These are phyloP conservation scores for Marsdenia floribunda DNA, from an alignment of 257 asterid species.

Conservation along the genomic window DNA sequence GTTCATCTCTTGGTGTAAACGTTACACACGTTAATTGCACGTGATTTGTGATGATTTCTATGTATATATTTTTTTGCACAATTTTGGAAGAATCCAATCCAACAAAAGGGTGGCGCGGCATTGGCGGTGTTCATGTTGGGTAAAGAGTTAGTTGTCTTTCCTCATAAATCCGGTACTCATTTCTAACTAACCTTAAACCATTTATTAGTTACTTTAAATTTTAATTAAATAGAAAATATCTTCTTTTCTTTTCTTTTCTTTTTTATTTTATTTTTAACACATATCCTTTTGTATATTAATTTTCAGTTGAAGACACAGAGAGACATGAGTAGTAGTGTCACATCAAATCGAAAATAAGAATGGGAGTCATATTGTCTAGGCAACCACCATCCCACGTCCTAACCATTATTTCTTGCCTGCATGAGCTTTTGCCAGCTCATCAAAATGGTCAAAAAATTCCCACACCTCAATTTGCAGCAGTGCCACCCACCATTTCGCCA, in stretches of 20 bases:
- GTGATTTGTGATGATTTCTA: conserved; percentile 12
- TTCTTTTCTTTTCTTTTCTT: no score
- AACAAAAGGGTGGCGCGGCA: neutral
- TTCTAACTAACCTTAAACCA: no score
- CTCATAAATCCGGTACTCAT: neutral
- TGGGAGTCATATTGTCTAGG: neutral
- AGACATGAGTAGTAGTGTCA: neutral
- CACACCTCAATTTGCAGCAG: conserved; percentile 1
- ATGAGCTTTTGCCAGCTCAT: conserved; percentile 31
- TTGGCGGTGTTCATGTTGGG: conserved; percentile 7
- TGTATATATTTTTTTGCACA: neutral
- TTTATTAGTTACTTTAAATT: no score
- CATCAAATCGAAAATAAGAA: neutral
- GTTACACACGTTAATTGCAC: conserved; percentile 16
- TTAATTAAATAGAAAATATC: no score
- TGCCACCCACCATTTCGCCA: conserved; percentile 4
- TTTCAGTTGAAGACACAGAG: neutral
- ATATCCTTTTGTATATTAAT: no score
- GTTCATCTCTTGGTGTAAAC: neutral
- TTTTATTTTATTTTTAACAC: no score
- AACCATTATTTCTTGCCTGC: conserved; percentile 48
- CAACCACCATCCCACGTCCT: conserved; percentile 26
- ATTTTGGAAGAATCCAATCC: conserved; percentile 10
- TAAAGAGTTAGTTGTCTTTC: conserved; percentile 7
- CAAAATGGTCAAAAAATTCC: neutral